These are phyloP conservation scores for Zymoseptoria tritici DNA, from an alignment of 2,329 filamentous ascomycete species.

Conservation along the genomic window DNA sequence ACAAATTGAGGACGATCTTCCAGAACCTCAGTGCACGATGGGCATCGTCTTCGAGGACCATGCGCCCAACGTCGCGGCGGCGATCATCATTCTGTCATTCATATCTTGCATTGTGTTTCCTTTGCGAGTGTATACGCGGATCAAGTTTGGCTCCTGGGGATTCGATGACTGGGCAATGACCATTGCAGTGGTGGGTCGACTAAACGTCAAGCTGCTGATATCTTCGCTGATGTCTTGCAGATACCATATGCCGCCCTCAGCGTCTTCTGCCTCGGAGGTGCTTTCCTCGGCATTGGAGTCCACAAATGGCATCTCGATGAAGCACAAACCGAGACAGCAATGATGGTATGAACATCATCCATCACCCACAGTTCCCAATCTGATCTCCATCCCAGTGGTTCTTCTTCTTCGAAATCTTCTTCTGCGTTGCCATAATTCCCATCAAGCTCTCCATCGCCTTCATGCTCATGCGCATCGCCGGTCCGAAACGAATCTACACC, in stretches of 20 bases:
- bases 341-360: constrained; percentile 16
- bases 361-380: neutral
- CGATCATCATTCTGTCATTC: constrained; percentile 13
- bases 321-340: constrained; percentile 14
- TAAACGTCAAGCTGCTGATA: constrained; percentile 1
- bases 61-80: constrained; percentile 17
- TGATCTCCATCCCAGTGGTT: constrained; percentile 25
- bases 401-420: constrained; percentile 33
- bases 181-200: constrained; percentile 9
- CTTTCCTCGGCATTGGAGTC: constrained; percentile 29
- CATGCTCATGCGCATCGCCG: constrained; percentile 31
- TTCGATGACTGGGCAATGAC: constrained; percentile 28
- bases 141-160: constrained; percentile 22
- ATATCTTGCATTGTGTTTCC: constrained; percentile 15
- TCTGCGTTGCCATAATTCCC: constrained; percentile 30
- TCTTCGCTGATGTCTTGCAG: constrained; percentile 7
- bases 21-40: neutral
- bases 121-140: constrained; percentile 16
- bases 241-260: constrained; percentile 23
- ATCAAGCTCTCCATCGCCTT: constrained; percentile 33
- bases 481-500: constrained; percentile 22
- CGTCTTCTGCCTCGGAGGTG: constrained; percentile 23
- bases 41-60: constrained; percentile 13
- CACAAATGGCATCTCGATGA: constrained; percentile 20
- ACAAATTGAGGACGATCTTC: neutral